phyloP scores from a whole-genome alignment of 2,329 filamentous ascomycete genomes.

The Neopestalotiopsis sp. region DNA sequence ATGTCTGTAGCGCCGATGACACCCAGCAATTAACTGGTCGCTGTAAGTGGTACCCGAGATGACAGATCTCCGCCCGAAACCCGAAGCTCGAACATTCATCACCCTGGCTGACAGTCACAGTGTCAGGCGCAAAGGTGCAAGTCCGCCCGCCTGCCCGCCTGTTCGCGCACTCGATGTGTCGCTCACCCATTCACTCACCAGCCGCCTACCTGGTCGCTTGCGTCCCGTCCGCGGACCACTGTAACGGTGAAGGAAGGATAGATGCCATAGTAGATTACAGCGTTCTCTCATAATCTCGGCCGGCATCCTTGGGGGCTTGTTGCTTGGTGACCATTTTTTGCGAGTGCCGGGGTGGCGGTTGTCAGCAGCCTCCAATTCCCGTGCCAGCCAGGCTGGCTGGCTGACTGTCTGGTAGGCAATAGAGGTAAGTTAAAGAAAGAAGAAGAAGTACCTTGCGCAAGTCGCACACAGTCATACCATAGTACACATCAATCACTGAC shows the following conservation, averaged over 20 bases:
- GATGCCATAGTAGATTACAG: background rate
- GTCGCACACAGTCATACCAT: background rate
- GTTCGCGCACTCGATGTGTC: too few relatives aligned
- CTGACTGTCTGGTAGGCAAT: background rate
- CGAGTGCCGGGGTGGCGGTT: slow-evolving; percentile 1
- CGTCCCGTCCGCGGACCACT: background rate
- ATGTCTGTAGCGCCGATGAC: background rate
- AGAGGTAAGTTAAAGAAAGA: background rate
- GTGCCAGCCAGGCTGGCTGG: too few relatives aligned
- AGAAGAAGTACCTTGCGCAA: background rate
- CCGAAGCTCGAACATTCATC: background rate
- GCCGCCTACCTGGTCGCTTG: background rate
- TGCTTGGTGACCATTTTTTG: background rate
- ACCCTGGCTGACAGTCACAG: background rate
- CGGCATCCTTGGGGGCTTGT: background rate
- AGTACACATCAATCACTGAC: background rate
- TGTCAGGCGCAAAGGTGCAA: background rate
- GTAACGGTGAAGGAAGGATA: background rate
- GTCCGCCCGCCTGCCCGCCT: too few relatives aligned
- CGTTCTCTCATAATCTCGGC: background rate
- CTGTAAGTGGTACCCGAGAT: background rate
- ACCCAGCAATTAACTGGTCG: background rate
- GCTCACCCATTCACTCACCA: too few relatives aligned
- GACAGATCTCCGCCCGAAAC: background rate
- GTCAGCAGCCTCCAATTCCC: background rate